phyloP scores from a whole-genome alignment of 495 filamentous ascomycete species.

The Cudoniella acicularis region DNA sequence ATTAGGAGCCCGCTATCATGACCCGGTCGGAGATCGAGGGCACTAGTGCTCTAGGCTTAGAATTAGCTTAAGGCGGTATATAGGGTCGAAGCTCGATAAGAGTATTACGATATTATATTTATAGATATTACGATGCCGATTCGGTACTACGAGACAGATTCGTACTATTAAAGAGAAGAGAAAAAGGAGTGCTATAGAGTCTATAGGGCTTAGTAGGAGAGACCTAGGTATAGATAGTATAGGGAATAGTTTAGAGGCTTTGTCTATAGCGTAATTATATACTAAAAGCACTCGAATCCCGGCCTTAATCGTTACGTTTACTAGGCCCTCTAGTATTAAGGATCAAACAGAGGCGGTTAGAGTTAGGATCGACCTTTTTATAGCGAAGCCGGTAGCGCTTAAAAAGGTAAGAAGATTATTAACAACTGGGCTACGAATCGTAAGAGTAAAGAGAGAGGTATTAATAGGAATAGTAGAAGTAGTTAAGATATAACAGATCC shows the following conservation, averaged over 20 bases:
- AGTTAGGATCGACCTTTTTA: conserved; percentile 66
- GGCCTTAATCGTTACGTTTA: conserved; percentile 58
- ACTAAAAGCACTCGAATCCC: not conserved
- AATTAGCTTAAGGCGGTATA: too few relatives aligned
- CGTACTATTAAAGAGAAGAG: conserved; percentile 49
- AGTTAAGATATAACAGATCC: too few relatives aligned
- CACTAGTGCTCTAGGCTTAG: too few relatives aligned
- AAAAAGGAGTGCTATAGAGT: not conserved
- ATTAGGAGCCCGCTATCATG: too few relatives aligned
- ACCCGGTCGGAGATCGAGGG: too few relatives aligned
- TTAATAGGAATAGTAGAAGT: too few relatives aligned
- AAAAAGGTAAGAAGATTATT: conserved; percentile 25
- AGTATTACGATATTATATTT: conserved; percentile 26
- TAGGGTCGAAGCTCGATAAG: conserved; percentile 4
- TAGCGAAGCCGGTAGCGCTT: conserved; percentile 63
- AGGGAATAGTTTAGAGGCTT: not conserved
- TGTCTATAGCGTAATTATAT: not conserved
- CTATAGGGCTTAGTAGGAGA: too few relatives aligned
- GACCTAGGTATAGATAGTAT: not conserved
- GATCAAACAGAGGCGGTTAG: conserved; percentile 64
- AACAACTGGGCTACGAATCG: conserved; percentile 28
- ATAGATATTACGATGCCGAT: conserved; percentile 68
- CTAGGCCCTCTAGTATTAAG: conserved; percentile 58
- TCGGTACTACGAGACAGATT: conserved; percentile 60
- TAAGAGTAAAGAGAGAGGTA: too few relatives aligned